Evolutionary conservation across 345 rosid genomes (phyloP).

Genomic region (Boechera divaricarpa): DNA sequence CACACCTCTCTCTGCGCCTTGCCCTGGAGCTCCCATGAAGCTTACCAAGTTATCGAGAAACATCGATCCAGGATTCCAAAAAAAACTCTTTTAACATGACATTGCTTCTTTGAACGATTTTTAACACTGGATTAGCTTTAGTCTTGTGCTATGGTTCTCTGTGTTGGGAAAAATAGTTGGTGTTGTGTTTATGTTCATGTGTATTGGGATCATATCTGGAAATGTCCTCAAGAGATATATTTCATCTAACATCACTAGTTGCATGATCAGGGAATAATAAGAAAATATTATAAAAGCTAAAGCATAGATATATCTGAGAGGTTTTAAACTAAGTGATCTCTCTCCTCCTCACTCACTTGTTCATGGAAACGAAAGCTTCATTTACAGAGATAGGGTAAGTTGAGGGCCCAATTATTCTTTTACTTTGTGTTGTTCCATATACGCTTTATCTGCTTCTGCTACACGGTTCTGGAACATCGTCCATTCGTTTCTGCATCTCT

Average conservation of each 20-base stretch:
- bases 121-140: slow-evolving; percentile 12
- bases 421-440: slow-evolving; percentile 38
- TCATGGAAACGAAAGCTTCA: slow-evolving; percentile 42
- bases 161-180: neutral
- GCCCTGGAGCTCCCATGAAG: slow-evolving; percentile 46
- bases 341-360: slow-evolving; percentile 33
- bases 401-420: slow-evolving; percentile 5
- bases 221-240: neutral
- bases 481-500: slow-evolving; percentile 87
- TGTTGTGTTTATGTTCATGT: slow-evolving; percentile 21
- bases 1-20: slow-evolving; percentile 30
- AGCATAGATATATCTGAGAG: slow-evolving; percentile 14
- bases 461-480: slow-evolving; percentile 74
- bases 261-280: neutral
- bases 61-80: slow-evolving; percentile 33
- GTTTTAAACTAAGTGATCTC: slow-evolving; percentile 34
- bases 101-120: neutral
- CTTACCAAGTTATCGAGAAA: slow-evolving; percentile 31
- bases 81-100: slow-evolving; percentile 36
- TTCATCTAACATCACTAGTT: slow-evolving; percentile 20
- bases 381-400: slow-evolving; percentile 30
- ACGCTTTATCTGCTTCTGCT: slow-evolving; percentile 64
- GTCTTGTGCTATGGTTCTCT: slow-evolving; percentile 26
- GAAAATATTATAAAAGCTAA: slow-evolving; percentile 19
- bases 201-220: slow-evolving; percentile 9